A percentile compares a stretch with the other conserved stretches of the same genome.
These are phyloP conservation scores for Chenopodium suecicum DNA, from an alignment of 148 eudicot genomes.

Conservation along the genomic window DNA sequence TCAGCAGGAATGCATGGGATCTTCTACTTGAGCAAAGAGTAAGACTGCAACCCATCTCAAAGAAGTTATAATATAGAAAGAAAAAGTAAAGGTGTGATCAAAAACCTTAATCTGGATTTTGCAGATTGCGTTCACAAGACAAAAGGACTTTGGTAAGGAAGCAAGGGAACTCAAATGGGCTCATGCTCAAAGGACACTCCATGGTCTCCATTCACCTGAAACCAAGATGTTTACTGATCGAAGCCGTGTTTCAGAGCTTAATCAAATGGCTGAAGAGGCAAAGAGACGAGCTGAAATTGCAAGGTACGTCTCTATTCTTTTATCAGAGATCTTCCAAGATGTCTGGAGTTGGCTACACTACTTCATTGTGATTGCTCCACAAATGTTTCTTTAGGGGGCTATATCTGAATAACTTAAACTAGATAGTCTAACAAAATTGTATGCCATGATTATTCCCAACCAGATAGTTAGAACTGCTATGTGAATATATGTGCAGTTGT, in stretches of 20 bases:
- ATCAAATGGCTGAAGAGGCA: conserved; percentile 47
- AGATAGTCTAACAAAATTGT: no score
- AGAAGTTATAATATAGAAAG: background rate
- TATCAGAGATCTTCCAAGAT: no score
- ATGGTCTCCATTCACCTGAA: conserved; percentile 39
- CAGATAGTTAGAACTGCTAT: no score
- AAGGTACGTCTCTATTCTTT: conserved; percentile 23
- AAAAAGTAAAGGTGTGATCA: background rate
- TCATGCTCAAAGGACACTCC: conserved; percentile 43
- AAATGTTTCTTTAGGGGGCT: no score
- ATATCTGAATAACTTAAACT: no score
- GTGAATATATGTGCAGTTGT: no score
- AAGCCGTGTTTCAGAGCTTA: conserved; percentile 29
- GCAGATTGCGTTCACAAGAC: conserved; percentile 46
- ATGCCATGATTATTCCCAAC: no score
- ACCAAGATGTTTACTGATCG: conserved; percentile 34
- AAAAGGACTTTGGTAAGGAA: conserved; percentile 44
- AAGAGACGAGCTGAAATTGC: conserved; percentile 47
- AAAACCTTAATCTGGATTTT: background rate
- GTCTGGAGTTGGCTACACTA: conserved; percentile 35
- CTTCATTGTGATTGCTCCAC: no score
- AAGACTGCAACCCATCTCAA: conserved; percentile 1
- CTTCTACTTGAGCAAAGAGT: conserved; percentile 48
- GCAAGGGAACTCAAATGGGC: conserved; percentile 43
- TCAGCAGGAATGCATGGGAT: conserved; percentile 49